phyloP scores from a whole-genome alignment of 495 filamentous ascomycete species.

The Annulohypoxylon stygium region DNA sequence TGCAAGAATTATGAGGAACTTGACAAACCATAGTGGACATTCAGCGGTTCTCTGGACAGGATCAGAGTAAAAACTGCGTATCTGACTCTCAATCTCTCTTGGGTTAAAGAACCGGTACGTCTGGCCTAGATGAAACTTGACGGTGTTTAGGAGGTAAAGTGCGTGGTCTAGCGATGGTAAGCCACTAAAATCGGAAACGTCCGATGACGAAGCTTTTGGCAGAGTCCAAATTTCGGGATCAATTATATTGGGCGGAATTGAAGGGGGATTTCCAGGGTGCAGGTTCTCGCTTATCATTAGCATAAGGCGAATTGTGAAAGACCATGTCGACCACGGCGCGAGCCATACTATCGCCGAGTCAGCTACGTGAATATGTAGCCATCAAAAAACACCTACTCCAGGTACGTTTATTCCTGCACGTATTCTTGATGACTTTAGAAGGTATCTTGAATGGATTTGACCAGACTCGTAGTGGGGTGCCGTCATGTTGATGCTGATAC shows the following conservation, averaged over 20 bases:
- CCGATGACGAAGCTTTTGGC: not conserved
- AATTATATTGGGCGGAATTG: conserved; percentile 9
- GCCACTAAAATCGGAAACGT: conserved; percentile 16
- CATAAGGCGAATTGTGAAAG: conserved; percentile 16
- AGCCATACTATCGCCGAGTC: conserved; percentile 5
- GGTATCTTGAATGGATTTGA: conserved; percentile 12
- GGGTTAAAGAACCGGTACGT: conserved; percentile 12
- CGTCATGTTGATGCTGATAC: not conserved
- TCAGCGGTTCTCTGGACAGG: conserved; percentile 1
- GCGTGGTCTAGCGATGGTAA: conserved; percentile 10
- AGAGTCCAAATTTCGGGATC: conserved; percentile 5
- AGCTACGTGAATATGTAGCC: not conserved
- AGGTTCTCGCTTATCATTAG: conserved; percentile 13
- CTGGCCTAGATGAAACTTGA: conserved; percentile 17
- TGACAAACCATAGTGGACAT: conserved; percentile 15
- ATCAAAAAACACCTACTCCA: conserved; percentile 6
- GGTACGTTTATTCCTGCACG: conserved; percentile 11
- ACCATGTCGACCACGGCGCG: conserved; percentile 15
- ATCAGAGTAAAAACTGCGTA: conserved; percentile 14
- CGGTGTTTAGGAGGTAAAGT: conserved; percentile 3
- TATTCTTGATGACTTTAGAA: conserved; percentile 12
- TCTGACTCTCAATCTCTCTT: conserved; percentile 13
- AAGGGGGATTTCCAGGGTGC: conserved; percentile 14
- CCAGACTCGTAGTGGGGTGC: conserved; percentile 11
- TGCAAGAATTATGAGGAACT: conserved; percentile 19